These are phyloP conservation scores for Ammopiptanthus mongolicus DNA, from an alignment of 306 rosid genomes.

Conservation along the genomic window DNA sequence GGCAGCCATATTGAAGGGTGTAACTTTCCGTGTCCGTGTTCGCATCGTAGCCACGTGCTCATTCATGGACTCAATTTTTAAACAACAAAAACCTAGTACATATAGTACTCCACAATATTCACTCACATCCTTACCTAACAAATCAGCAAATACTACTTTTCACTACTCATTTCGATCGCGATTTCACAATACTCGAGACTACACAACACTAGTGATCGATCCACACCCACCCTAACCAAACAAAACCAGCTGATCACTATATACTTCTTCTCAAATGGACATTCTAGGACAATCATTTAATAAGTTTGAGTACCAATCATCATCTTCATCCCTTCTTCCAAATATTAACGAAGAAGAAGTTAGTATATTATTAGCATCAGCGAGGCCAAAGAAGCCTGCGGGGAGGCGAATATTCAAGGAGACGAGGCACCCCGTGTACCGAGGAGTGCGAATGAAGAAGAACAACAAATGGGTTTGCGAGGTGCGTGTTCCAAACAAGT, in stretches of 20 bases:
- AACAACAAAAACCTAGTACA: not conserved
- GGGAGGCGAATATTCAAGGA: slow-evolving; percentile 72
- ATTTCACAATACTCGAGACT: not conserved
- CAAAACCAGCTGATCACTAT: not conserved
- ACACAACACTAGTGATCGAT: not conserved
- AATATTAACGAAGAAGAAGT: slow-evolving; percentile 25
- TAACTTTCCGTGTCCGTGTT: slow-evolving; percentile 38
- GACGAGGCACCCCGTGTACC: slow-evolving; percentile 75
- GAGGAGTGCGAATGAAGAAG: slow-evolving; percentile 69
- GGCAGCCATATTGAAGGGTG: too few species aligned
- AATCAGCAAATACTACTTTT: not conserved
- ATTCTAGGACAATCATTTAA: not conserved
- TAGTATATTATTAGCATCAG: slow-evolving; percentile 48
- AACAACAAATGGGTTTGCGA: slow-evolving; percentile 87
- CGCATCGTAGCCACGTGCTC: slow-evolving; percentile 36
- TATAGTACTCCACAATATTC: not conserved
- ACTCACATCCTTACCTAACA: not conserved
- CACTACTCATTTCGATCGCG: too few species aligned
- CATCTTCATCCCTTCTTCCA: not conserved
- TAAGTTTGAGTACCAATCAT: not conserved
- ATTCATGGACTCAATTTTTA: not conserved
- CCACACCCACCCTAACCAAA: not conserved
- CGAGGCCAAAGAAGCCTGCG: slow-evolving; percentile 60
- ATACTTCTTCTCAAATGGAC: slow-evolving; percentile 10
- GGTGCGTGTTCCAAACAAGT: slow-evolving; percentile 62